A percentile compares a stretch with the other conserved stretches of the same genome.
phyloP scores from a whole-genome alignment of 2,329 filamentous ascomycete genomes.

The Penicillium psychrosexuale region DNA sequence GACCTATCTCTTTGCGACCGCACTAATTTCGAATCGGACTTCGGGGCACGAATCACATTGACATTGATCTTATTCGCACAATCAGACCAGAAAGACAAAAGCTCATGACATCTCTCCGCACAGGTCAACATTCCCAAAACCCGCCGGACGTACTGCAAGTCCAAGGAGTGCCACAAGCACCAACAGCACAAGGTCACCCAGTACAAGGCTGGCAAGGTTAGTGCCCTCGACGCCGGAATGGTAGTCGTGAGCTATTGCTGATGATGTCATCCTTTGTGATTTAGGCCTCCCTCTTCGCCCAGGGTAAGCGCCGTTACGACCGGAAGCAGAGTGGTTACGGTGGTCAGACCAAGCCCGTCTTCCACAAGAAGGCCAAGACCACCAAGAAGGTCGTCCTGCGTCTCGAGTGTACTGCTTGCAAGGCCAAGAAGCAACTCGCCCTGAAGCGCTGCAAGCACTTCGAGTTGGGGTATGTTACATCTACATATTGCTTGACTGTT shows the following conservation, averaged over 20 bases:
- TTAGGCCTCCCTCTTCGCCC: constrained; percentile 85
- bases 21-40: constrained; percentile 12
- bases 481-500: background rate
- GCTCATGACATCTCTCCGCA: constrained; percentile 27
- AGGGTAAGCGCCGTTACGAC: constrained; percentile 99
- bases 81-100: constrained; percentile 8
- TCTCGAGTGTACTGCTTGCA: constrained; percentile 96
- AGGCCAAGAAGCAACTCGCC: constrained; percentile 95
- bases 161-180: constrained; percentile 91
- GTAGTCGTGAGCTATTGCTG: constrained; percentile 22
- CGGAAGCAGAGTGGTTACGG: constrained; percentile 99
- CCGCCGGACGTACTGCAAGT: constrained; percentile 96
- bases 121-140: constrained; percentile 99
- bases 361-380: constrained; percentile 99
- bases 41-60: constrained; percentile 5
- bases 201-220: constrained; percentile 93
- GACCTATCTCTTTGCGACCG: constrained; percentile 1
- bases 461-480: constrained; percentile 81
- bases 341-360: constrained; percentile 99
- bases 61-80: constrained; percentile 6
- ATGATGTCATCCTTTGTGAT: constrained; percentile 20
- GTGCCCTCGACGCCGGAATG: constrained; percentile 26
- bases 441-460: constrained; percentile 99
- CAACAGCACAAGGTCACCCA: constrained; percentile 91
- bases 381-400: constrained; percentile 99